Base-by-base conservation (phyloP, 1,139 yeast species). In the Zygoascus sp. region DNA sequence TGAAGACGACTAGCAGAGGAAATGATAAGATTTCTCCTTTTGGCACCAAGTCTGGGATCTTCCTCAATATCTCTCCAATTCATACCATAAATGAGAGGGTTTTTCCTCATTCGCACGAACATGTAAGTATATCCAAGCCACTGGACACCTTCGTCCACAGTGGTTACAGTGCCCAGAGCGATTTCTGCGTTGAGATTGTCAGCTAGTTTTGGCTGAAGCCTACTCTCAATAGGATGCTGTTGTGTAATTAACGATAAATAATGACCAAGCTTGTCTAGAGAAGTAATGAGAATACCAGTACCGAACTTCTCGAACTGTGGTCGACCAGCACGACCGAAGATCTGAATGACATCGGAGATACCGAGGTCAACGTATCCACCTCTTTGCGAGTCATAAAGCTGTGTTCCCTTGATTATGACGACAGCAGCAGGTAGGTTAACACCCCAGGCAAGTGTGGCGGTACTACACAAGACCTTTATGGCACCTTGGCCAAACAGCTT, bases 361-460 rank as follows among this genome's bases (percentile, higher is more conserved):
- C 97, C 97, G 47, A 94, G 73, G 61, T 94, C 98, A 2, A 83
- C 80, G 63, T 82, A 88, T 0, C 97, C 97, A 73, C 98, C 98
- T 49, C 84, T 86, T 61, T 90, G 88, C 0, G 98, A 79, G 64
- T 94, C 95, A 62, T 94, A 94, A 0, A 94, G 88, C 61, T 89
- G 96, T 0, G 99, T 94, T 1, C 99, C 98, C 61, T 92, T 90
- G 45, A 94, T 81, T 54, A 94, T 87, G 21, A 94, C 99, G 38
- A 90, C 96, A 2, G 97, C 97, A 6, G 98, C 98, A 1, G 99
- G 98, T 51, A 94, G 72, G 62, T 94, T 94, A 13, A 94, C 97
- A 76, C 99, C 99, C 99, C 99, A 94, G 0, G 99, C 99, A 50
- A 94, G 76, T 0, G 99, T 94, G 0, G 98, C 96, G 1, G 99